Evolutionary conservation across 225 moss, liverwort and hornwort genomes (phyloP).

Genomic region (Pseudoscleropodium purum): DNA sequence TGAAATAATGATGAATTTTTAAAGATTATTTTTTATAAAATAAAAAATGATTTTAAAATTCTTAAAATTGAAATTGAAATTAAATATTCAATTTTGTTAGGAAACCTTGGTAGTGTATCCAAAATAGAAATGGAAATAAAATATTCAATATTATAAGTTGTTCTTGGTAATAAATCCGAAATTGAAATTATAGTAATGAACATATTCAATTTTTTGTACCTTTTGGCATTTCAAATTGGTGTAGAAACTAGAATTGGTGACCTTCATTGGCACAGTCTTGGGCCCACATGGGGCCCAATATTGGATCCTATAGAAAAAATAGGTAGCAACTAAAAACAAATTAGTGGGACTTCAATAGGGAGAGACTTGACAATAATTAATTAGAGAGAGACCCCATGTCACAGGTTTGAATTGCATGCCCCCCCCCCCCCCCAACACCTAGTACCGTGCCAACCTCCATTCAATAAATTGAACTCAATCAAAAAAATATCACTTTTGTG

Average conservation of each 20-base stretch:
- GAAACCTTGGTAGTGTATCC: background rate
- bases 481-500: background rate
- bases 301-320: too few relatives aligned
- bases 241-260: too few relatives aligned
- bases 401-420: too few relatives aligned
- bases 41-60: background rate
- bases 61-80: too few relatives aligned
- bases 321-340: too few relatives aligned
- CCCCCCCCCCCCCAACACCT: too few relatives aligned
- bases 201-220: background rate
- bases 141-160: background rate
- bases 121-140: background rate
- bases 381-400: too few relatives aligned
- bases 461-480: background rate
- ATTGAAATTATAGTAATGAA: background rate
- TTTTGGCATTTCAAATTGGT: background rate
- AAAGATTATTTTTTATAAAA: background rate
- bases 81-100: background rate
- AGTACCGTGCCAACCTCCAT: background rate
- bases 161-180: background rate
- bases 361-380: too few relatives aligned
- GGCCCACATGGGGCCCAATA: too few relatives aligned
- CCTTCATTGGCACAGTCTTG: background rate
- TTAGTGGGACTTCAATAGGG: too few relatives aligned
- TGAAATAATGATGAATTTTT: background rate